A percentile compares a stretch with the other conserved stretches of the same genome.
Evolutionary conservation across 441 rosid genomes (phyloP).

Genomic region (Euphorbia celastroides): DNA sequence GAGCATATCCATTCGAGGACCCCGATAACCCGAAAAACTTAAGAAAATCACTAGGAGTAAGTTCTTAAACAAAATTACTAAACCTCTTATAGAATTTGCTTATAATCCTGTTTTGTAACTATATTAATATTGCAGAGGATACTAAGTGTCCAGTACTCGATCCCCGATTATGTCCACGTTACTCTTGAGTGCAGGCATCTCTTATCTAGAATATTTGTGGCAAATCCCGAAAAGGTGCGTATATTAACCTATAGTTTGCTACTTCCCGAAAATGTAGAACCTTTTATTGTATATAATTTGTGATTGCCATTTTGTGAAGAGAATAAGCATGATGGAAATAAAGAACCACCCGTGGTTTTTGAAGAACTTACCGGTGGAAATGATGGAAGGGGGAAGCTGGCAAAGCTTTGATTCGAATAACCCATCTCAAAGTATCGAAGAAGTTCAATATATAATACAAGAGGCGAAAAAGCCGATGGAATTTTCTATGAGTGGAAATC

Average conservation of each 20-base stretch:
- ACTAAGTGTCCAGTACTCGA: constrained; percentile 49
- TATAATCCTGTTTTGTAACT: too few relatives aligned
- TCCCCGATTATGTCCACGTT: constrained; percentile 47
- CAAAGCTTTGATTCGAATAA: constrained; percentile 22
- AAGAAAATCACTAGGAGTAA: constrained; percentile 54
- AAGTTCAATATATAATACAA: constrained; percentile 34
- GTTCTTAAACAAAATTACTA: too few relatives aligned
- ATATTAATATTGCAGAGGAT: too few relatives aligned
- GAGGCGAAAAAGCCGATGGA: constrained; percentile 44
- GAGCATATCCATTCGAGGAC: constrained; percentile 77
- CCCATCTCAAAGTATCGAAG: constrained; percentile 42
- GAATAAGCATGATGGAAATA: constrained; percentile 51
- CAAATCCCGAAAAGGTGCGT: constrained; percentile 47
- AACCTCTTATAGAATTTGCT: too few relatives aligned
- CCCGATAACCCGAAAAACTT: constrained; percentile 62
- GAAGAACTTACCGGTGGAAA: constrained; percentile 41
- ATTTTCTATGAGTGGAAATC: constrained; percentile 36
- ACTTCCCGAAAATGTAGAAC: too few relatives aligned
- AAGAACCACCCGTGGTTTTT: constrained; percentile 57
- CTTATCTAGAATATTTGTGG: constrained; percentile 51
- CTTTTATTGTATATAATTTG: background rate
- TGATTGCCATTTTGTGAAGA: constrained; percentile 21
- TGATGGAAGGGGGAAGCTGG: constrained; percentile 31
- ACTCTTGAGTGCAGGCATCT: constrained; percentile 50
- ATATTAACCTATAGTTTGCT: background rate